Base-by-base conservation (phyloP, 257 asterid genomes). In the Anisodus tanguticus region DNA sequence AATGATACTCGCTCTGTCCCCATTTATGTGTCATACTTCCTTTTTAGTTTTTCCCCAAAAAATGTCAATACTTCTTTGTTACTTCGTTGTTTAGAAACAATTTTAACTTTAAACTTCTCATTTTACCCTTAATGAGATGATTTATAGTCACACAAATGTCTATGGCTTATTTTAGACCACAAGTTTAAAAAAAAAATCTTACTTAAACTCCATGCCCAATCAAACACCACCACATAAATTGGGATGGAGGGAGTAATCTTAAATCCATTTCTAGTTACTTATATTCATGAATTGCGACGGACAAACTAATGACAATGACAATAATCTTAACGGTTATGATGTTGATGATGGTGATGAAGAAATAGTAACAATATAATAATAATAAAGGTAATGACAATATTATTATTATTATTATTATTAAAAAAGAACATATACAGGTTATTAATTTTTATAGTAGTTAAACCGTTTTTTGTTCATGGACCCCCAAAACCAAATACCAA, bases 281-380 rank as follows among this genome's bases (percentile, higher is more conserved):
- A 69, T 17, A 69, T 69, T 69, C 78, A 39, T 69, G 78, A 47
- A 69, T 41, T 13, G 76, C 22, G 45, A 68, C 51, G 51, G 51
- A 6, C 76, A 68, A 68, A 68, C 1, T 68, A 68, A 37, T 37
- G 51, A 68, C 7, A 58, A 9, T 5, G 63, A 58, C 9, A 16
- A 16, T 58, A 26, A 3, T 67, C 6, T 68, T 68, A 68, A 37
- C 5, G 1, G 3, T 13, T 39, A 17, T 68, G 51, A 68, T 68
- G 47, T 1, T 67, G 51, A 68, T 68, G 51, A 68, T 68, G 47
- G 0, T 67, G 51, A 68, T 68, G 76, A 35, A 68, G 51, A 2
- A 68, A 68, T 13, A 15, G 26, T 2, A 41, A 15, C 9, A 15
- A 31, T 31, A 41, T 62, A n/a, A 60, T 26, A 19, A n/a, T 5